Evolutionary conservation across 805 yeast genomes (phyloP).

Genomic region (Candida argentea): DNA sequence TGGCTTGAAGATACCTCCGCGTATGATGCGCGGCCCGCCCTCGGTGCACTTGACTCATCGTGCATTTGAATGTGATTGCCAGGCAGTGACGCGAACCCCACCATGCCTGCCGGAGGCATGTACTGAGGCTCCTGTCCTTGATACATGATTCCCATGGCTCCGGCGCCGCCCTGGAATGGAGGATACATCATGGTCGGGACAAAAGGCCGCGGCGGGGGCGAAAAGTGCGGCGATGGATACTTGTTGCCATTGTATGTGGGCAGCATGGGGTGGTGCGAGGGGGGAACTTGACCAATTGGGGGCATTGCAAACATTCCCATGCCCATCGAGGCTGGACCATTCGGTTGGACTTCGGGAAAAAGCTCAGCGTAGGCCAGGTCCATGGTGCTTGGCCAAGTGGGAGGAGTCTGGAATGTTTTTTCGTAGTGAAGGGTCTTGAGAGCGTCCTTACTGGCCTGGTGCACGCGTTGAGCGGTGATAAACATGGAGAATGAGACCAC

Average conservation of each 20-base stretch:
- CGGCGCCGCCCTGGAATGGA: no score
- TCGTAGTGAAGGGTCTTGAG: slow-evolving; percentile 32
- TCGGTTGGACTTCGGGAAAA: slow-evolving; percentile 30
- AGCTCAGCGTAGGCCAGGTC: slow-evolving; percentile 46
- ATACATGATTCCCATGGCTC: slow-evolving; percentile 23
- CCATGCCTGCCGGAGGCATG: slow-evolving; percentile 27
- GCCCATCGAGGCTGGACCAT: slow-evolving; percentile 3
- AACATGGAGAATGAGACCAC: slow-evolving; percentile 43
- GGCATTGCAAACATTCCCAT: slow-evolving; percentile 2
- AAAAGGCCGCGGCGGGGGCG: no score
- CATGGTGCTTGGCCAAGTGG: slow-evolving; percentile 60
- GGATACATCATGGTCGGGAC: no score
- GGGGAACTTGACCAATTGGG: no score
- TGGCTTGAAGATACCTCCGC: no score
- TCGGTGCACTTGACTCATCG: no score
- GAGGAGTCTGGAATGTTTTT: slow-evolving; percentile 61
- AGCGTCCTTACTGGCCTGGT: slow-evolving; percentile 22
- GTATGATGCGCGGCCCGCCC: no score
- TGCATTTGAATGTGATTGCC: no score
- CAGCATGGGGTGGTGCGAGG: slow-evolving; percentile 10
- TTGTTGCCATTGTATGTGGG: slow-evolving; percentile 10
- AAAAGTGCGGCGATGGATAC: slow-evolving; percentile 23
- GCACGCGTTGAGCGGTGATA: slow-evolving; percentile 30
- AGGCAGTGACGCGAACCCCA: no score
- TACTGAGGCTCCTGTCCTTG: slow-evolving; percentile 15